Percentiles rank a stretch among this genome's conserved stretches.
These are phyloP conservation scores for Acanthamoeba sp. DNA, from an alignment of 208 protist genomes.

Conservation along the genomic window DNA sequence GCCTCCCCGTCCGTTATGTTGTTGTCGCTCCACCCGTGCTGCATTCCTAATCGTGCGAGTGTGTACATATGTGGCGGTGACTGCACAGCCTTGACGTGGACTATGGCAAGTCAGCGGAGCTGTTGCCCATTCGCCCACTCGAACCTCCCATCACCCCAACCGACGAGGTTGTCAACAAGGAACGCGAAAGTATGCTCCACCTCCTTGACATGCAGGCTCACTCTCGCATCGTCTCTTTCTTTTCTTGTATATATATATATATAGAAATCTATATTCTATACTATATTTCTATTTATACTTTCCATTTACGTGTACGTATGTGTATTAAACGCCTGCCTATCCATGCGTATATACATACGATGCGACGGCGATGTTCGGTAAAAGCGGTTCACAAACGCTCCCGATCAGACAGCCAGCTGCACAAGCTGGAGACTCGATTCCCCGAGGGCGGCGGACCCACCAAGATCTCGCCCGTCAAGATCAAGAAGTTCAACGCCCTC, in stretches of 20 bases:
- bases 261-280: not conserved
- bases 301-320: no score
- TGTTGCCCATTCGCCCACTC: not conserved
- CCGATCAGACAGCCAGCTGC: conserved; percentile 7
- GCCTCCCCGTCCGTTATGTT: not conserved
- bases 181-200: not conserved
- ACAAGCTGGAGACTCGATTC: not conserved
- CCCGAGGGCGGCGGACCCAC: conserved; percentile 33
- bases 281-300: no score
- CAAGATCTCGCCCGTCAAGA: conserved; percentile 36
- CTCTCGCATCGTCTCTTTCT: not conserved
- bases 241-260: not conserved
- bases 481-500: conserved; percentile 52
- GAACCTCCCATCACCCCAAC: not conserved
- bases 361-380: not conserved
- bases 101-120: conserved; percentile 1
- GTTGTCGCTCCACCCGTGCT: not conserved
- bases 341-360: not conserved
- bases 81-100: not conserved
- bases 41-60: not conserved
- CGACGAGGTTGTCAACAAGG: not conserved
- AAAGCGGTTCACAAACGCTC: conserved; percentile 44
- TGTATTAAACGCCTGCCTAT: no score
- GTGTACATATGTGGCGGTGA: not conserved
- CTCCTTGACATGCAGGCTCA: no score